Evolutionary conservation across 1,284 basidiomycete species (phyloP), one percentile per base, ranked within the genome.

Genomic region (Neolentinus lepideus): DNA sequence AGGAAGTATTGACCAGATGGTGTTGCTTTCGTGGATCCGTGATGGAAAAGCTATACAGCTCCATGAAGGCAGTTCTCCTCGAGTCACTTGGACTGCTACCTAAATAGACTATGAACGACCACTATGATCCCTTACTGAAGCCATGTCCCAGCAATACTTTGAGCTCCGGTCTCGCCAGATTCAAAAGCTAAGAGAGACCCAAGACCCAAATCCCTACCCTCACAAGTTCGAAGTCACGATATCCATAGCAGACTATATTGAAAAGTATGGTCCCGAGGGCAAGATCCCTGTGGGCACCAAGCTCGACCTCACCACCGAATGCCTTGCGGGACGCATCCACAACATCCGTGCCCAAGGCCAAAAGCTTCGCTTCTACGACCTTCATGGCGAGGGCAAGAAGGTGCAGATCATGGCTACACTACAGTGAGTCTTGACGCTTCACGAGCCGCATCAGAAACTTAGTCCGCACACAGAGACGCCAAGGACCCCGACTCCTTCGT

Each of bases 151-250:
- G 93, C 93, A 97, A 90, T 99, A 98, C 80, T 96, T 91, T 71
- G 94, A 98, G 71, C 78, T 94, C 61, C 87, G 97, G 63, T 90
- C 87, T 51, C 84, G 94, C 57, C 86, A 91, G 65, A 94, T 99
- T 65, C 83, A 87, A 63, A 85, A 86, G 64, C 81, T 99, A 58
- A 88, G 94, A 70, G 81, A 90, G 69, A 90, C 91, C 51, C 87
- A 90, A 70, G 73, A 83, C 29, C 94, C 93, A 3, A 92, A 96
- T 69, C 96, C 97, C 2, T 99, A 99, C 77, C 96, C 97, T 21
- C 97, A 99, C 86, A 99, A 99, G 83, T 99, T 99, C 77, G 73
- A 97, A 65, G 94, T 97, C 46, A 78, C 88, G 51, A 77, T 76
- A 60, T 92, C 90, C n/a, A 78, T 99, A 65, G 76, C 84, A 16